Evolutionary conservation across 139 green algal species (phyloP).

Genomic region (Yamagishiella unicocca): DNA sequence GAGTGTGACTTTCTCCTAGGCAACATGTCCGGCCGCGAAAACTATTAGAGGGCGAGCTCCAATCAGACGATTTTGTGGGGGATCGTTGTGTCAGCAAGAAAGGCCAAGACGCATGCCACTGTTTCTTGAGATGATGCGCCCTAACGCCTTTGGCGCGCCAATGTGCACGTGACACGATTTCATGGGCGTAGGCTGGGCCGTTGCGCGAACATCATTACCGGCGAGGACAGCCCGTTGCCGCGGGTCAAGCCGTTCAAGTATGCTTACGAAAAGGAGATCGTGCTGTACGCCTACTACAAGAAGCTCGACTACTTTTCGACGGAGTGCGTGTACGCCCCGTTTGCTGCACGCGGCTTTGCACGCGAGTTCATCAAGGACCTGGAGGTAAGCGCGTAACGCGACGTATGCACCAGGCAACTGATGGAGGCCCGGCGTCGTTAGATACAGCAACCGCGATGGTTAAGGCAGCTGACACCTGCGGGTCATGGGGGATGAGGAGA

Average conservation of each 20-base stretch:
- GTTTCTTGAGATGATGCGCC: too few relatives aligned
- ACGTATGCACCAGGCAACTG: neutral
- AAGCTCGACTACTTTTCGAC: slow-evolving; percentile 98
- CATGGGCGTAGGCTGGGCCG: slow-evolving; percentile 87
- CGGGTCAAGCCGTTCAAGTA: slow-evolving; percentile 98
- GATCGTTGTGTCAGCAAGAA: too few relatives aligned
- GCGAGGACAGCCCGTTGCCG: slow-evolving; percentile 84
- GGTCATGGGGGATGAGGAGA: too few relatives aligned
- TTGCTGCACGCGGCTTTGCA: slow-evolving; percentile 91
- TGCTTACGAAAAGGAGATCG: slow-evolving; percentile 98
- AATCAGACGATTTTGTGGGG: too few relatives aligned
- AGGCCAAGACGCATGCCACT: too few relatives aligned
- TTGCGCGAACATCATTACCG: slow-evolving; percentile 90
- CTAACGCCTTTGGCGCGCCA: too few relatives aligned
- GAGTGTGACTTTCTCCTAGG: too few relatives aligned
- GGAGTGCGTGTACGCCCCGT: slow-evolving; percentile 97
- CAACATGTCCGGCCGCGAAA: too few relatives aligned
- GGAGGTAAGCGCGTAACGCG: slow-evolving; percentile 84
- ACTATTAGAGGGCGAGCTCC: too few relatives aligned
- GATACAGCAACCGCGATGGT: too few relatives aligned
- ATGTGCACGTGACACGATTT: too few relatives aligned
- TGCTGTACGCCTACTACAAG: slow-evolving; percentile 99
- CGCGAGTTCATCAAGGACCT: slow-evolving; percentile 98
- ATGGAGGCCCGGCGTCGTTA: neutral
- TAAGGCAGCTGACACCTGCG: too few relatives aligned